These are phyloP conservation scores for Exsudoporus floridanus DNA, from an alignment of 1,284 basidiomycete species.

Conservation along the genomic window DNA sequence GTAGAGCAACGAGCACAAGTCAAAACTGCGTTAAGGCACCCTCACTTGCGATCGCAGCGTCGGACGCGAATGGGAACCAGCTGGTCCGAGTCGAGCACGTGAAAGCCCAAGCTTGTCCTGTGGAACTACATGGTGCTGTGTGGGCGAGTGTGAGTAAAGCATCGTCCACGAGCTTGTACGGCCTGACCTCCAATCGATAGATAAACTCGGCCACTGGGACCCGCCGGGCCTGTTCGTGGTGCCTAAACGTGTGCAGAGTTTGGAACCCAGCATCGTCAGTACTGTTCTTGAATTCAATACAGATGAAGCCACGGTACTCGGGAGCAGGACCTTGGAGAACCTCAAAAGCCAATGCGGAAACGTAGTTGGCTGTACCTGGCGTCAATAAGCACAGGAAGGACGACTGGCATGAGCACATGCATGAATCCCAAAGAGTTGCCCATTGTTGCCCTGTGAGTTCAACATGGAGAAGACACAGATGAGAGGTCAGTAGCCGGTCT, in stretches of 20 bases:
- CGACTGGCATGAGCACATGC: constrained; percentile 27
- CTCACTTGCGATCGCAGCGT: constrained; percentile 25
- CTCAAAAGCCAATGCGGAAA: constrained; percentile 76
- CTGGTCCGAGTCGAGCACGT: constrained; percentile 51
- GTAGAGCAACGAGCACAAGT: constrained; percentile 40
- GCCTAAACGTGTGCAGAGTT: constrained; percentile 63
- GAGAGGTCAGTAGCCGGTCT: constrained; percentile 85
- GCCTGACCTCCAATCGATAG: constrained; percentile 62
- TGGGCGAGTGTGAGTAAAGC: not conserved
- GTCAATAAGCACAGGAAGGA: not conserved
- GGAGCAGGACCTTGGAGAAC: constrained; percentile 68
- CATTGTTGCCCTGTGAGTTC: constrained; percentile 50
- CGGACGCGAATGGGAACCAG: constrained; percentile 36
- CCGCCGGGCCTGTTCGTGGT: constrained; percentile 53
- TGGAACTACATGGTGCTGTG: constrained; percentile 58
- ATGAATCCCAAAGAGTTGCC: constrained; percentile 66
- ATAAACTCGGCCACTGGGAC: constrained; percentile 77
- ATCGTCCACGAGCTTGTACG: not conserved
- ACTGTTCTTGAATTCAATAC: constrained; percentile 84
- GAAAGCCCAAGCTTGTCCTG: constrained; percentile 64
- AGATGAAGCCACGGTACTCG: constrained; percentile 75
- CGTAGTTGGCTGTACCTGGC: constrained; percentile 62
- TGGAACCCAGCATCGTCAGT: constrained; percentile 53
- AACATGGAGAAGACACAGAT: constrained; percentile 82
- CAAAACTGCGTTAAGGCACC: constrained; percentile 28